Base-by-base conservation (phyloP, 768 basidiomycete species). In the Myochromella boudieri region DNA sequence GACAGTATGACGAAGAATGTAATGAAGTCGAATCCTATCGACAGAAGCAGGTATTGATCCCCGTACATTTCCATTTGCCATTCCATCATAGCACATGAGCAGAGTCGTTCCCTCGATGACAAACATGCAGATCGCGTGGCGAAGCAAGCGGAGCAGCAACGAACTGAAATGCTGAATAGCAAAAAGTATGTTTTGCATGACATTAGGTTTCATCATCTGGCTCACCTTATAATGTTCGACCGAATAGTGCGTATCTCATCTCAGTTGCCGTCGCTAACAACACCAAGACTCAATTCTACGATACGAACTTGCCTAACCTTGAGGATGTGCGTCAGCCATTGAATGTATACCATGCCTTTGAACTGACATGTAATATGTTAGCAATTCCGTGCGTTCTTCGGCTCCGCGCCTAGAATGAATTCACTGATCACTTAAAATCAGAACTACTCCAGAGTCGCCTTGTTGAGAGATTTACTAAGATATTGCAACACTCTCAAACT, bases 1-100 rank as follows among this genome's bases (percentile, higher is more conserved):
- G 33, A 37, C 34, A 92, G 90, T 92, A 92, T 57, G 85, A 91
- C 54, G 84, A 82, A 22, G 82, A 89, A 54, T 92, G 91, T 60
- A 58, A 60, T 12, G 88, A 91, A 61, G 78, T 87, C 17, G 87
- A 88, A 57, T 63, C 73, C 17, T 77, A 81, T 57, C 82, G 86
- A 39, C 87, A 89, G 71, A 92, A 91, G 66, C 89, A 91, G 79
- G 90, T 78, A 60, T 58, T 52, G 14, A 57, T 21, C 41, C 44
- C 28, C 39, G 40, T 48, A 17, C 31, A 34, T 32, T 50, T 48
- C 28, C 46, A 31, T n/a, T 22, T 28, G 9, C 52, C 31, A 43
- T 20, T 51, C 33, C 26, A 38, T 32, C 18, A 29, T 42, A 29
- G 27, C 4, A n/a, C n/a, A 36, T 31, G 27, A 53, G 20, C 55